phyloP scores from a whole-genome alignment of 495 filamentous ascomycete species.

The Aeminium ludgeri region DNA sequence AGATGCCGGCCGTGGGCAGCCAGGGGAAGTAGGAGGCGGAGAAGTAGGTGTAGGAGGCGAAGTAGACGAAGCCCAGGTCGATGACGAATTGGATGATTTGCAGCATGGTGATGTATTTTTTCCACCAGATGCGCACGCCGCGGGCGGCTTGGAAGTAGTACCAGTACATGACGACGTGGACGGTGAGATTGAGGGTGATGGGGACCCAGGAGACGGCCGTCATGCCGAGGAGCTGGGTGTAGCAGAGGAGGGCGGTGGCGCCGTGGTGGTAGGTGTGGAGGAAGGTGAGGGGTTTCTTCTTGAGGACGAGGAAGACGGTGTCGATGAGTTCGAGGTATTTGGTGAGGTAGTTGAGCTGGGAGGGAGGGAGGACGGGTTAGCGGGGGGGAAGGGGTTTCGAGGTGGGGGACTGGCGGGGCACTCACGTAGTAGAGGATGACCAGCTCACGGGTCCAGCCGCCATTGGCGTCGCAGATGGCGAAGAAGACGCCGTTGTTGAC shows the following conservation, averaged over 20 bases:
- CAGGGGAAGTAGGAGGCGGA: constrained; percentile 76
- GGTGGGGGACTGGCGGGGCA: constrained; percentile 2
- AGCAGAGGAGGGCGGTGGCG: constrained; percentile 71
- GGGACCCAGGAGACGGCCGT: constrained; percentile 68
- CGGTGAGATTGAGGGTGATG: constrained; percentile 59
- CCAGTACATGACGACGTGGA: constrained; percentile 59
- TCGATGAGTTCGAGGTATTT: constrained; percentile 71
- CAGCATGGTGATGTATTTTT: constrained; percentile 75
- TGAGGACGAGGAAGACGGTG: constrained; percentile 66
- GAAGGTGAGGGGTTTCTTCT: constrained; percentile 81
- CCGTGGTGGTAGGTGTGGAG: constrained; percentile 79
- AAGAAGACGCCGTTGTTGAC: constrained; percentile 52
- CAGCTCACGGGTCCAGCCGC: constrained; percentile 65
- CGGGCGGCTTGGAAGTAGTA: constrained; percentile 75
- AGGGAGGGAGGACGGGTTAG: constrained; percentile 8
- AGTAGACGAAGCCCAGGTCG: constrained; percentile 43
- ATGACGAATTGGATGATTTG: constrained; percentile 73
- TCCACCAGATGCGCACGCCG: constrained; percentile 75
- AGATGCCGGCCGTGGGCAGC: constrained; percentile 66
- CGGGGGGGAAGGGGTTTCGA: not conserved
- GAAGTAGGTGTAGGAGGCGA: constrained; percentile 33
- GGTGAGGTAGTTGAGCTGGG: constrained; percentile 64
- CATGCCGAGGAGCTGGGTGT: constrained; percentile 61
- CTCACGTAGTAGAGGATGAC: constrained; percentile 68
- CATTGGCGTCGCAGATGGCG: constrained; percentile 49